phyloP scores from a whole-genome alignment of 345 rosid genomes.

The Salix caprea region DNA sequence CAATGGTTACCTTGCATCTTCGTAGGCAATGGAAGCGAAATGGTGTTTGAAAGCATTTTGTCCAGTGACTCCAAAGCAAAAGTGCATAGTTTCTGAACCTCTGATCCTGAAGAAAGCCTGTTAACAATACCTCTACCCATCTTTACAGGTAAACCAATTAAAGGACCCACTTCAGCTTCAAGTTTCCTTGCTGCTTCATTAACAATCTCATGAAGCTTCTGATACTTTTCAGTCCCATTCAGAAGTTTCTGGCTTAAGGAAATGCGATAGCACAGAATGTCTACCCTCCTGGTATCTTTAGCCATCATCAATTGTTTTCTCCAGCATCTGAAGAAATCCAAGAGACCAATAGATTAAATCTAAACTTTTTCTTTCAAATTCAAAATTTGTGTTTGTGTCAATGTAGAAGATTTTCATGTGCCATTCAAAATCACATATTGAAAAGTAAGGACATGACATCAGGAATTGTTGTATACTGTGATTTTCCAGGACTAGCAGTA shows the following conservation, averaged over 20 bases:
- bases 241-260: conserved; percentile 76
- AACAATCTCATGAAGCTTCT: conserved; percentile 47
- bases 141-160: conserved; percentile 74
- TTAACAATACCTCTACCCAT: conserved; percentile 87
- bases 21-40: conserved; percentile 19
- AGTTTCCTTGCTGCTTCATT: conserved; percentile 73
- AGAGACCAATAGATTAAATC: conserved; percentile 14
- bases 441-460: neutral
- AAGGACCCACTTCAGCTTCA: conserved; percentile 79
- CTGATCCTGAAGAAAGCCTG: conserved; percentile 74
- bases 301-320: conserved; percentile 79
- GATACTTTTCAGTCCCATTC: conserved; percentile 52
- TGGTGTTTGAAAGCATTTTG: conserved; percentile 35
- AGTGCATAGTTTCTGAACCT: conserved; percentile 70
- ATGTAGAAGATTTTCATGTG: neutral
- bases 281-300: conserved; percentile 73
- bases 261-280: conserved; percentile 79
- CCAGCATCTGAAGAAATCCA: conserved; percentile 67
- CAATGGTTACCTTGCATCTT: conserved; percentile 37
- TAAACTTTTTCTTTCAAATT: neutral
- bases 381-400: neutral
- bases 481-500: neutral
- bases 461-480: neutral
- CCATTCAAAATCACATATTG: neutral
- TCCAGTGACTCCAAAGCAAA: conserved; percentile 61